A percentile compares a stretch with the other conserved stretches of the same genome.
Conservation (phyloP, 495 filamentous ascomycete genomes). For the Tuber borchii region DNA sequence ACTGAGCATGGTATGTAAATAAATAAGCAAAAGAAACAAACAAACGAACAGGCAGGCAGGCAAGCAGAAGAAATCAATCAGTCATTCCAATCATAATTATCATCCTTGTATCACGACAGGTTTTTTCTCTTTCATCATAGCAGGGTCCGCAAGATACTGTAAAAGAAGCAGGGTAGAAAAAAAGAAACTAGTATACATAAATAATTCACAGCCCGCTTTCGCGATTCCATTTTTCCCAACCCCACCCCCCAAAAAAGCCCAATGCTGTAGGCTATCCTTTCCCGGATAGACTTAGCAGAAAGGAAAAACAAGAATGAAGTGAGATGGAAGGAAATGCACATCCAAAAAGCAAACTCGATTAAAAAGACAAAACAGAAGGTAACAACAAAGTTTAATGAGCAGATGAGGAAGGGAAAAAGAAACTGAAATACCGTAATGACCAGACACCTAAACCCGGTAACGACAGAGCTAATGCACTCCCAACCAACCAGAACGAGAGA, state of each 20-base stretch:
- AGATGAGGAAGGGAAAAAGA: constrained; percentile 36
- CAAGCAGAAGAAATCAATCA: not conserved
- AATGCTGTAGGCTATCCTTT: constrained; percentile 31
- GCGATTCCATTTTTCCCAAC: constrained; percentile 36
- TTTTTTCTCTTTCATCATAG: not conserved
- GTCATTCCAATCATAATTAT: not conserved
- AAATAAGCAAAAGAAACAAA: constrained; percentile 2
- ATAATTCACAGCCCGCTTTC: constrained; percentile 25
- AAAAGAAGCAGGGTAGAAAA: not conserved
- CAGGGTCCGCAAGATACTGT: not conserved
- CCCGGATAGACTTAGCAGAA: constrained; percentile 5
- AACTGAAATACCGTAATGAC: constrained; percentile 40
- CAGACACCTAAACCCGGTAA: constrained; percentile 29
- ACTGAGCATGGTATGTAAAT: not conserved
- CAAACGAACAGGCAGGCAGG: not conserved
- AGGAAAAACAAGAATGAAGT: constrained; percentile 26
- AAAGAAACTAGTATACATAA: constrained; percentile 39
- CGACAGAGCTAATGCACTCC: constrained; percentile 37
- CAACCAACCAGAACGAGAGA: constrained; percentile 35
- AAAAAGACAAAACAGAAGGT: constrained; percentile 7
- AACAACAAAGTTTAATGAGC: constrained; percentile 12
- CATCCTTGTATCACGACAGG: not conserved
- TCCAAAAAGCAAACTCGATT: constrained; percentile 13
- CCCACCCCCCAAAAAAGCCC: constrained; percentile 24
- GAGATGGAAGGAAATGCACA: constrained; percentile 21